Evolutionary conservation across 305 asterid species (phyloP).

Genomic region (Ilex paraguariensis): DNA sequence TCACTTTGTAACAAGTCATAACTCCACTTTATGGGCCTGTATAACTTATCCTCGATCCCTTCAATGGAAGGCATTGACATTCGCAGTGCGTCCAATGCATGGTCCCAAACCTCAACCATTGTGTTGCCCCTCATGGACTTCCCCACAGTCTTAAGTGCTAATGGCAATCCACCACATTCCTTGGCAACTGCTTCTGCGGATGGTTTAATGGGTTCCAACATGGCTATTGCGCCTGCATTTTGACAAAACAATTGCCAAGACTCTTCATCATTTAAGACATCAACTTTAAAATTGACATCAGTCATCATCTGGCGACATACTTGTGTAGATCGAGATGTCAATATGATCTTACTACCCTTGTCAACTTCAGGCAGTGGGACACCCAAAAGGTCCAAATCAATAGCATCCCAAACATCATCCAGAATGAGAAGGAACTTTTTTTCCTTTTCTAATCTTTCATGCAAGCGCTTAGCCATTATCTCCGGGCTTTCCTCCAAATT

Average conservation of each 20-base stretch:
- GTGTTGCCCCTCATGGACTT: constrained; percentile 20
- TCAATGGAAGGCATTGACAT: constrained; percentile 5
- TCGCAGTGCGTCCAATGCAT: constrained; percentile 14
- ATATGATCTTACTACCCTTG: no score
- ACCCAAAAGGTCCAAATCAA: no score
- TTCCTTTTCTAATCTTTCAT: no score
- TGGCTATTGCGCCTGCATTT: no score
- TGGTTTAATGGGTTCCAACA: not conserved
- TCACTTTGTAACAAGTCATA: constrained; percentile 8
- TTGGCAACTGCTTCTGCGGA: constrained; percentile 18
- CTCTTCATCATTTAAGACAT: constrained; percentile 4
- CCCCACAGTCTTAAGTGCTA: constrained; percentile 25
- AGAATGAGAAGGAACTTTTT: no score
- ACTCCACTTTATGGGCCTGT: constrained; percentile 8
- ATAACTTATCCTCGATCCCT: constrained; percentile 10
- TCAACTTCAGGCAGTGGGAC: no score
- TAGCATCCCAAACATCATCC: no score
- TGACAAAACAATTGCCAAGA: constrained; percentile 5
- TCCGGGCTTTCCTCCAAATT: no score
- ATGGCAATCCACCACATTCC: constrained; percentile 27
- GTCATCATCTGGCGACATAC: no score
- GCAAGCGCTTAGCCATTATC: no score
- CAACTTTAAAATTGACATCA: no score
- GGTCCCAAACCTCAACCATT: constrained; percentile 21
- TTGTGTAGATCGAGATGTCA: no score